A percentile compares a stretch with the other conserved stretches of the same genome.
phyloP scores from a whole-genome alignment of 2,329 filamentous ascomycete species.

The Fusarium guadeloupense region DNA sequence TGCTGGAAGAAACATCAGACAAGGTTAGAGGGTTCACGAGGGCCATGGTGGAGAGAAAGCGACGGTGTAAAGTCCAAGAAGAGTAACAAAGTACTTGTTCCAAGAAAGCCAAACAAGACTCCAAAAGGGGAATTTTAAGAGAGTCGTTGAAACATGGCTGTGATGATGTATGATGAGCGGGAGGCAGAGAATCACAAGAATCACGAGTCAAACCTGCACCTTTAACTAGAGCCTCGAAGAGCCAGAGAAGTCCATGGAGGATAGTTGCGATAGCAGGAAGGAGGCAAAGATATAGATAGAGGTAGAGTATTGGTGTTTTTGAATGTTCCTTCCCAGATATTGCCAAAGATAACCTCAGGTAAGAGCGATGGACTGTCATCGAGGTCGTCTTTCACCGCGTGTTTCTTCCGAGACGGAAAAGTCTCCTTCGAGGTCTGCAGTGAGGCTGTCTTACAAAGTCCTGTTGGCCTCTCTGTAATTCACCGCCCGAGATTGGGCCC shows the following conservation, averaged over 20 bases:
- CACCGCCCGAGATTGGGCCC: neutral
- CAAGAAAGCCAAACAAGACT: constrained; percentile 56
- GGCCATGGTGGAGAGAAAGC: constrained; percentile 48
- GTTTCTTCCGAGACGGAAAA: constrained; percentile 1
- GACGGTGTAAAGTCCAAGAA: constrained; percentile 46
- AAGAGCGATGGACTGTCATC: constrained; percentile 4
- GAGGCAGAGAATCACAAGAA: constrained; percentile 29
- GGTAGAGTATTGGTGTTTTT: neutral
- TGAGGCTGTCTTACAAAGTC: constrained; percentile 3
- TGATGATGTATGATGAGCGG: constrained; percentile 46
- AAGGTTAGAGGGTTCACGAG: constrained; percentile 45
- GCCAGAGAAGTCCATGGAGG: neutral
- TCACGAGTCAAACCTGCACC: neutral
- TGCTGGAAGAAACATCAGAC: constrained; percentile 50
- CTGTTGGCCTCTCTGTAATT: constrained; percentile 9
- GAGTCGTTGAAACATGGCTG: constrained; percentile 52
- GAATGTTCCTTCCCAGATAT: constrained; percentile 11
- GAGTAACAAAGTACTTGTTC: constrained; percentile 48
- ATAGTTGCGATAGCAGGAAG: constrained; percentile 2
- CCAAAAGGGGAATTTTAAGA: constrained; percentile 38
- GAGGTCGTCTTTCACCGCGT: constrained; percentile 7
- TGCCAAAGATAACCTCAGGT: neutral
- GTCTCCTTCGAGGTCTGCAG: neutral
- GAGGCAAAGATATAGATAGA: neutral
- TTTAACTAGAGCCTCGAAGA: neutral